These are phyloP conservation scores for Eutrema salsugineum DNA, from an alignment of 441 rosid species.

Conservation along the genomic window DNA sequence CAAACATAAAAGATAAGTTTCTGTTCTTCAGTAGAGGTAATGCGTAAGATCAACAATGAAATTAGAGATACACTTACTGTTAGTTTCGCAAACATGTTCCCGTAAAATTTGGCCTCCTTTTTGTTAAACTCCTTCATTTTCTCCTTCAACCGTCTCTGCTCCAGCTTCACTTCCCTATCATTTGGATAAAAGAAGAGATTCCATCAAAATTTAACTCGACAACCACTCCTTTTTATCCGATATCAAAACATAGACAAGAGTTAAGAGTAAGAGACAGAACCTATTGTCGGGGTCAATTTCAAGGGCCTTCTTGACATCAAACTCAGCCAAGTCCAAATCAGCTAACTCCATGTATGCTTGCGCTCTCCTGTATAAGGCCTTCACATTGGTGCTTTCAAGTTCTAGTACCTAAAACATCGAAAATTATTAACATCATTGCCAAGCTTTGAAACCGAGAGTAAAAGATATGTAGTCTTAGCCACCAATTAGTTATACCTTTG, in stretches of 20 bases:
- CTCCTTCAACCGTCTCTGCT: conserved; percentile 65
- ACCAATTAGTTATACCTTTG: conserved; percentile 41
- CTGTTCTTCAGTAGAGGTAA: background rate
- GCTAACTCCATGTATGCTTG: conserved; percentile 68
- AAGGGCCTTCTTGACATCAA: conserved; percentile 81
- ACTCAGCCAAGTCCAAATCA: conserved; percentile 80
- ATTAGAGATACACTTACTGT: conserved; percentile 36
- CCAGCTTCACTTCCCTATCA: conserved; percentile 78
- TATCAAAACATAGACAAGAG: background rate
- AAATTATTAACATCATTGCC: background rate
- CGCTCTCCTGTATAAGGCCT: conserved; percentile 84
- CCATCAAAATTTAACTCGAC: background rate
- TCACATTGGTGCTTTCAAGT: conserved; percentile 60
- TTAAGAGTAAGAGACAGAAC: conserved; percentile 22
- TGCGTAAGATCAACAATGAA: background rate
- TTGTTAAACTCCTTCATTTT: conserved; percentile 77
- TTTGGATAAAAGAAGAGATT: background rate
- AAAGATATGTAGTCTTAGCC: background rate
- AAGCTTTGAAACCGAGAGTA: background rate
- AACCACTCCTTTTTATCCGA: too few species aligned
- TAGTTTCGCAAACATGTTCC: conserved; percentile 90
- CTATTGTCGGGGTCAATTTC: conserved; percentile 85
- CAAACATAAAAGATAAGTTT: background rate
- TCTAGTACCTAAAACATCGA: conserved; percentile 56
- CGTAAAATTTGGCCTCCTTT: conserved; percentile 81